Percentiles rank a stretch among this genome's conserved stretches.
Conservation (phyloP, 2,329 filamentous ascomycete species). For the Achaetomium macrosporum region DNA sequence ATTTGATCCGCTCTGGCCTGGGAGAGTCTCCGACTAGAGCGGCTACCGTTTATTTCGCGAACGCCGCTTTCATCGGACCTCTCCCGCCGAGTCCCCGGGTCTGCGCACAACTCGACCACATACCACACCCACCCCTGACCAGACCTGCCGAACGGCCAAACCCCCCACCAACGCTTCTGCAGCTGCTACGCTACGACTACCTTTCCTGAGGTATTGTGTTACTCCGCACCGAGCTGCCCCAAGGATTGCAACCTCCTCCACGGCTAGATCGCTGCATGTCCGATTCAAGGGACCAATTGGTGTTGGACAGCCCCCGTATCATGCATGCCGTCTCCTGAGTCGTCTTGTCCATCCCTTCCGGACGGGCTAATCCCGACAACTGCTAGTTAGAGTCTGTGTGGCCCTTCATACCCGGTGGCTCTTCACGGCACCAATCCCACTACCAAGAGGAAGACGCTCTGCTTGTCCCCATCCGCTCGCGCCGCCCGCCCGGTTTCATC, state of each 20-base stretch:
- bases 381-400: slow-evolving; percentile 10
- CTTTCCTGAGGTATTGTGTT: slow-evolving; percentile 25
- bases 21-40: slow-evolving; percentile 13
- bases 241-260: slow-evolving; percentile 32
- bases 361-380: slow-evolving; percentile 22
- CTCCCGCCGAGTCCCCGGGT: slow-evolving; percentile 8
- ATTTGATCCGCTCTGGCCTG: neutral
- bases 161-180: slow-evolving; percentile 30
- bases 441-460: slow-evolving; percentile 14
- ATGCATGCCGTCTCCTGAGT: slow-evolving; percentile 43
- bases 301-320: slow-evolving; percentile 29
- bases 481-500: slow-evolving; percentile 19
- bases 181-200: slow-evolving; percentile 19
- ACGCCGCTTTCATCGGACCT: neutral
- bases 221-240: slow-evolving; percentile 22
- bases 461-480: slow-evolving; percentile 14
- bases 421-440: slow-evolving; percentile 16
- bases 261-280: slow-evolving; percentile 30
- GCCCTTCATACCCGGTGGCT: slow-evolving; percentile 9
- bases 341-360: slow-evolving; percentile 25
- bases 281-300: slow-evolving; percentile 37
- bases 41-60: slow-evolving; percentile 4
- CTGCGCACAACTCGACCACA: slow-evolving; percentile 13
- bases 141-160: slow-evolving; percentile 28
- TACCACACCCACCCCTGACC: slow-evolving; percentile 27